A percentile compares a stretch with the other conserved stretches of the same genome.
Conservation (phyloP, 139 green algal species). For the Micractinium sp. region DNA sequence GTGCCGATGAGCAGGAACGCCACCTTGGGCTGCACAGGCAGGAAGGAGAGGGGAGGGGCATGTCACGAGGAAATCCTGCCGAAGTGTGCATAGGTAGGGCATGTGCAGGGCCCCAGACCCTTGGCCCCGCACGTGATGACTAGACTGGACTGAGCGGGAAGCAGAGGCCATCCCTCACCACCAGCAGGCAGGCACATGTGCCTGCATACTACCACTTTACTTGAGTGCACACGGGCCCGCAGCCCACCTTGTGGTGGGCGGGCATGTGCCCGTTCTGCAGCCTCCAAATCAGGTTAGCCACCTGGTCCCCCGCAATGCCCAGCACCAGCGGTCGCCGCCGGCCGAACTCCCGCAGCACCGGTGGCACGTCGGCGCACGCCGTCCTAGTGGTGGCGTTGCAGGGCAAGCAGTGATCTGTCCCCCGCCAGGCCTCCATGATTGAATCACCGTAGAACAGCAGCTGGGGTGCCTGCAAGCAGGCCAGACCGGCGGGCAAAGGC, state of each 20-base stretch:
- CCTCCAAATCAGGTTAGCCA: slow-evolving; percentile 53
- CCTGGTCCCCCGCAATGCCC: slow-evolving; percentile 49
- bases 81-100: background rate
- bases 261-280: slow-evolving; percentile 46
- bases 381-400: background rate
- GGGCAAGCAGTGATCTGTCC: background rate
- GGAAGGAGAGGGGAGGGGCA: background rate
- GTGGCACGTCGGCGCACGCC: background rate
- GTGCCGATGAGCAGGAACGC: slow-evolving; percentile 10
- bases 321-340: slow-evolving; percentile 3
- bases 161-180: too few relatives aligned
- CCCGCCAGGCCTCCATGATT: background rate
- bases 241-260: slow-evolving; percentile 7
- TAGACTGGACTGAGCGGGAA: too few relatives aligned
- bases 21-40: slow-evolving; percentile 8
- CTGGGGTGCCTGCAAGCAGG: background rate
- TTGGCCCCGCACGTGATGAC: too few relatives aligned
- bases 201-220: too few relatives aligned
- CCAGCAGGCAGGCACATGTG: too few relatives aligned
- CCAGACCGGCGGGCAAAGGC: too few relatives aligned
- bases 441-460: background rate
- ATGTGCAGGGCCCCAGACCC: background rate
- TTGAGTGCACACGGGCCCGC: too few relatives aligned
- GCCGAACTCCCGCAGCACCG: background rate
- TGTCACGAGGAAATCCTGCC: too few relatives aligned